phyloP scores from a whole-genome alignment of 75 land plant species.

The Isoetes taiwanensis region DNA sequence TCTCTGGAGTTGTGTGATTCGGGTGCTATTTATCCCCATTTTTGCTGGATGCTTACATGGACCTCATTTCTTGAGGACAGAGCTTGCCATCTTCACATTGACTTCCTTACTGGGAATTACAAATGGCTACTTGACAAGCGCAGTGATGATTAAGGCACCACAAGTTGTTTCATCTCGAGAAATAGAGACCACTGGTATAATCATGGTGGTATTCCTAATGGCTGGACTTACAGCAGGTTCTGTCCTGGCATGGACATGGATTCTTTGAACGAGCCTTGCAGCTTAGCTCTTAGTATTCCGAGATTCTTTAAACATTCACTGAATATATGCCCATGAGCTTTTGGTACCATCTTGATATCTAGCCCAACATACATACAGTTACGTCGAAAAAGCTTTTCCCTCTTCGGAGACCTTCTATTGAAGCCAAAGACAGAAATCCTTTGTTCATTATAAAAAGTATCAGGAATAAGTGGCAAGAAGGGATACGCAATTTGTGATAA shows the following conservation, averaged over 20 bases:
- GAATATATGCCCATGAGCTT: no score
- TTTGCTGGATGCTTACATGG: constrained; percentile 72
- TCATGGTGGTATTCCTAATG: constrained; percentile 60
- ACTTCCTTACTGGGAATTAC: constrained; percentile 74
- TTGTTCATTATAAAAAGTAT: no score
- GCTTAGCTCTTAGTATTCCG: no score
- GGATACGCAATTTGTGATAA: no score
- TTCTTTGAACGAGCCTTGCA: no score
- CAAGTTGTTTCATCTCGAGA: constrained; percentile 60
- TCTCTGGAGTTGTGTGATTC: constrained; percentile 38
- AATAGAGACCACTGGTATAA: constrained; percentile 70
- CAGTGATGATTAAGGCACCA: constrained; percentile 77
- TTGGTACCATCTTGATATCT: no score
- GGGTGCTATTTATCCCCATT: constrained; percentile 72
- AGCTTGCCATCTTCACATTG: constrained; percentile 56
- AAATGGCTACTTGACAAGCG: constrained; percentile 81
- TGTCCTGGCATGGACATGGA: constrained; percentile 79
- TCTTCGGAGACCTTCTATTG: no score
- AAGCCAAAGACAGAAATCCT: no score
- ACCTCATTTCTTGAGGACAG: constrained; percentile 65
- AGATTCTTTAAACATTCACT: no score
- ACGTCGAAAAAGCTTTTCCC: no score
- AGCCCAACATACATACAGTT: no score
- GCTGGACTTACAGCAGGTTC: constrained; percentile 74
- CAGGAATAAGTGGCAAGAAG: no score